These are phyloP conservation scores for Rhizoctonia solani DNA, from an alignment of 1,284 basidiomycete species.

Conservation along the genomic window DNA sequence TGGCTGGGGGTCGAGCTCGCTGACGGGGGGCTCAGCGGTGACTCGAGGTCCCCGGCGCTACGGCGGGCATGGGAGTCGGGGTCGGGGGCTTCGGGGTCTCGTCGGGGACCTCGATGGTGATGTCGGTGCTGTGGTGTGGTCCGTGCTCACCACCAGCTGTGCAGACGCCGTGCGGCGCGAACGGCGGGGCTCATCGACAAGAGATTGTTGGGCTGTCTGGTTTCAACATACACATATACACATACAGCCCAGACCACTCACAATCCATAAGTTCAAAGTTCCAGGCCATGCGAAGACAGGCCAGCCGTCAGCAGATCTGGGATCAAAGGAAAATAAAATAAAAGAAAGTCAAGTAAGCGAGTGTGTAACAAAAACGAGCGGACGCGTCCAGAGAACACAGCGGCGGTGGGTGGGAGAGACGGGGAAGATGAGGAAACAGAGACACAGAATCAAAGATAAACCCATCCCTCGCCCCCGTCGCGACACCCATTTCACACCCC, in stretches of 20 bases:
- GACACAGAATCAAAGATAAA: too few species aligned
- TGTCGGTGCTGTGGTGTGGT: conserved; percentile 39
- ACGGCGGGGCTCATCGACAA: conserved; percentile 27
- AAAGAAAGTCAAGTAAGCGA: conserved; percentile 12
- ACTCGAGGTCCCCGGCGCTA: conserved; percentile 34
- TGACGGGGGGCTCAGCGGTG: conserved; percentile 35
- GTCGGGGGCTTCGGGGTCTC: conserved; percentile 35
- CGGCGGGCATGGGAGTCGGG: conserved; percentile 30
- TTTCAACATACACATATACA: too few species aligned
- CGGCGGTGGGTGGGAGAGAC: too few species aligned
- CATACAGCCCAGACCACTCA: conserved; percentile 36
- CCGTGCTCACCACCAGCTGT: conserved; percentile 16
- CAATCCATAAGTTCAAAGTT: conserved; percentile 44
- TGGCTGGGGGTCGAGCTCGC: conserved; percentile 35
- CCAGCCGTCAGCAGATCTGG: conserved; percentile 21
- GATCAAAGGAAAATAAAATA: too few species aligned
- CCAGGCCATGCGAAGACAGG: conserved; percentile 41
- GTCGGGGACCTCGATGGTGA: conserved; percentile 35
- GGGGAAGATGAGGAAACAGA: too few species aligned
- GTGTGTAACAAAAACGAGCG: conserved; percentile 25
- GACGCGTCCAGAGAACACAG: conserved; percentile 6
- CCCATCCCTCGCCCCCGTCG: neutral
- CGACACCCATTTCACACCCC: conserved; percentile 4
- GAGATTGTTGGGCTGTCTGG: conserved; percentile 19
- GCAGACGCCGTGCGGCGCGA: conserved; percentile 30